Evolutionary conservation across 805 yeast genomes (phyloP).

Genomic region (Candida insectalens): DNA sequence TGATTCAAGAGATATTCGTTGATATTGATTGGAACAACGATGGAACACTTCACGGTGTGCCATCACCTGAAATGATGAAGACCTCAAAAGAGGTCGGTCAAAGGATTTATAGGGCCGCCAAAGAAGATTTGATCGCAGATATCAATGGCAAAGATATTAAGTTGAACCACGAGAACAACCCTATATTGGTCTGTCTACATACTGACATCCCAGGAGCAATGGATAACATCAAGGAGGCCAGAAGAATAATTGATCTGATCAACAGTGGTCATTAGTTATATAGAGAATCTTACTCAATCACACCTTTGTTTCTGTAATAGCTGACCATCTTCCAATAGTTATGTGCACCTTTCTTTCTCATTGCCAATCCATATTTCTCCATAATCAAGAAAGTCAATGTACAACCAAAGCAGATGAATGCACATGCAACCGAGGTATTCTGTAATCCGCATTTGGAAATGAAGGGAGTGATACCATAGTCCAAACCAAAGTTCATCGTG

Average conservation of each 20-base stretch:
- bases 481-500: conserved; percentile 49
- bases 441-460: conserved; percentile 40
- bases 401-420: conserved; percentile 38
- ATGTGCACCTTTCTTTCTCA: conserved; percentile 25
- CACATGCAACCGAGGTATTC: conserved; percentile 47
- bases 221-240: conserved; percentile 22
- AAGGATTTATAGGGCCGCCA: conserved; percentile 20
- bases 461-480: conserved; percentile 57
- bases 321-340: conserved; percentile 27
- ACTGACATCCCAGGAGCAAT: conserved; percentile 30
- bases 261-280: too few species aligned
- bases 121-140: conserved; percentile 15
- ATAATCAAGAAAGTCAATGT: conserved; percentile 34
- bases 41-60: conserved; percentile 18
- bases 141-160: conserved; percentile 15
- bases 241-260: conserved; percentile 22
- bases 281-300: not conserved
- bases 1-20: conserved; percentile 28
- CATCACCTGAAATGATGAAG: conserved; percentile 10
- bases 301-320: conserved; percentile 15
- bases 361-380: conserved; percentile 25
- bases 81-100: conserved; percentile 13
- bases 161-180: conserved; percentile 21
- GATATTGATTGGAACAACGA: conserved; percentile 25
- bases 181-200: conserved; percentile 26